Evolutionary conservation across 1,284 basidiomycete species (phyloP), one percentile per base, ranked within the genome.

Genomic region (Puccinia hordei): DNA sequence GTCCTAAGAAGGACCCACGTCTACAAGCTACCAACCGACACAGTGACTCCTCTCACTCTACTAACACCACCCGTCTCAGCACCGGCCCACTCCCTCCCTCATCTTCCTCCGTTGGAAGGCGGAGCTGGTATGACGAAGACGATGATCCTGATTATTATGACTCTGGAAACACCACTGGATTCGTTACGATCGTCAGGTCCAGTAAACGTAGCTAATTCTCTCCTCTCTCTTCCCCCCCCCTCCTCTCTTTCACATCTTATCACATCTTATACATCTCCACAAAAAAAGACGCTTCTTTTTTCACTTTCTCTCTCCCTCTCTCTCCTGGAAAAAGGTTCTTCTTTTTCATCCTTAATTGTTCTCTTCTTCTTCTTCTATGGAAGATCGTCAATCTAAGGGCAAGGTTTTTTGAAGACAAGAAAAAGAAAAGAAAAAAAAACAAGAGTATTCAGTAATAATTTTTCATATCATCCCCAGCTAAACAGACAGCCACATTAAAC

Each of bases 151-250:
- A 63, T 41, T 53, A 75, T 30, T n/a, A 46, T 15, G 24, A 75
- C 41, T 30, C 30, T 3, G 38, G 27, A 30, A 53, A 41, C 41
- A 35, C n/a, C 27, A 75, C 73, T 24, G 73, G 73, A 4, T 75
- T 75, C 59, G 73, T 59, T 22, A 75, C 73, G 4, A 75, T 75
- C 59, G 55, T 75, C 10, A 75, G 73, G 61, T 51, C 68, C 12
- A 51, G 46, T 13, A 38, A 71, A 46, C 38, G 68, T 24, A 66
- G 35, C 19, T 66, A 41, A 44, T 65, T 13, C 12, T 22, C 30
- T n/a, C 35, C 17, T 44, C 15, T 19, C 38, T 35, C 22, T 41
- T 22, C 63, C n/a, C 41, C 30, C 41, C 12, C 24, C 12, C 41
- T n/a, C 30, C 30, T 66, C 35, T 66, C 19, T 66, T 66, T 44